These are phyloP conservation scores for Calonectria pseudoturangicola DNA, from an alignment of 2,329 filamentous ascomycete species.

Conservation along the genomic window DNA sequence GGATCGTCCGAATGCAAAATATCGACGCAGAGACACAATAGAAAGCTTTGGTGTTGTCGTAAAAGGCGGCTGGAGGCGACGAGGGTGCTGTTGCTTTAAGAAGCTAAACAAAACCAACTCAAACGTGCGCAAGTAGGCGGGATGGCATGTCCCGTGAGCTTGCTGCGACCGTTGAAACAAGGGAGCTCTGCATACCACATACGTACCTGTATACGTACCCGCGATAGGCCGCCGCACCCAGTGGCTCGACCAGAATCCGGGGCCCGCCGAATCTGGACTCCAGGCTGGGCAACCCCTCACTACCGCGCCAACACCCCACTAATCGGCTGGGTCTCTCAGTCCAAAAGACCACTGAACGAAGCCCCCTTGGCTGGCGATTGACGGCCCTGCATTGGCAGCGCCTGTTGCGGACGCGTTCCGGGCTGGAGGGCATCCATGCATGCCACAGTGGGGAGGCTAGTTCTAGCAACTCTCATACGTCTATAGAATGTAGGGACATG, in stretches of 20 bases:
- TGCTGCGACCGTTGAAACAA: constrained; percentile 30
- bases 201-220: constrained; percentile 19
- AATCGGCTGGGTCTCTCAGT: constrained; percentile 10
- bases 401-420: background rate
- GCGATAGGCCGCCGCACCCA: constrained; percentile 5
- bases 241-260: background rate
- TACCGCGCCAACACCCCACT: background rate
- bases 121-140: constrained; percentile 61
- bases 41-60: background rate
- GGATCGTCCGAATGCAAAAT: background rate
- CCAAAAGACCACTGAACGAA: background rate
- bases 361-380: constrained; percentile 5
- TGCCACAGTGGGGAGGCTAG: constrained; percentile 8
- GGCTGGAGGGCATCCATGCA: constrained; percentile 1
- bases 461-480: constrained; percentile 22
- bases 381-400: constrained; percentile 5
- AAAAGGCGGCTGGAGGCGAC: background rate
- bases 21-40: background rate
- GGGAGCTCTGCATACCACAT: constrained; percentile 10
- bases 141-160: constrained; percentile 27
- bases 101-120: constrained; percentile 60
- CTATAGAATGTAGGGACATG: constrained; percentile 13
- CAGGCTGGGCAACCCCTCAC: constrained; percentile 18
- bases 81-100: constrained; percentile 29
- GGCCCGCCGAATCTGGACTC: background rate